Evolutionary conservation across 2,329 filamentous ascomycete genomes (phyloP), one percentile per base, ranked within the genome.

Genomic region (Penicillium capsulatum): DNA sequence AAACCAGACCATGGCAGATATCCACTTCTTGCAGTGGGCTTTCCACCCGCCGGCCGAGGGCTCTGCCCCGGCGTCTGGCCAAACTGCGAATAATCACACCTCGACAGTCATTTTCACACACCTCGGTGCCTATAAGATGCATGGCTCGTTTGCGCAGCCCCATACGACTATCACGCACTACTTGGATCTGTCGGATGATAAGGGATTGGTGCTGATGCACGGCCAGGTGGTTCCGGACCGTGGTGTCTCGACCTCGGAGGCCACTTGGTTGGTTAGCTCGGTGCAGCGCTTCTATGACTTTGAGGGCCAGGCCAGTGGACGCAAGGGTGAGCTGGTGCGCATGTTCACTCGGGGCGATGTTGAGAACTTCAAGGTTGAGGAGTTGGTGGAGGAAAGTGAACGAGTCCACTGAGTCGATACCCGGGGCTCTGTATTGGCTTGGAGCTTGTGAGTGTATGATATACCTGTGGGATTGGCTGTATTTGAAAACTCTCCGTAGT

Each of bases 101-200:
- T 79, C 77, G 43, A 87, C 84, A 0, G 83, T 97, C 4, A 80
- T 98, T 22, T 97, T 98, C 69, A 98, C 92, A 1, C 86, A 92
- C 59, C 75, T 98, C 20, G 91, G 87, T 11, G 88, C 96, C 63
- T 98, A 85, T 71, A 96, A 97, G 73, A 70, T 87, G 42, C 77
- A 91, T 36, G 90, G 90, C 36, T 86, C 95, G 65, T 98, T 81
- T 60, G 88, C 88, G 31, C 80, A 84, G 65, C 90, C 92, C 32
- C 92, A 98, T 61, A 98, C 92, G 0, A 96, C 88, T 2, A 73
- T 97, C 39, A 96, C 91, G 28, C 89, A 97, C 66, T 87, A 98
- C 66, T 70, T 84, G 11, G 92, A 98, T 64, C 69, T 96, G 2
- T 79, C 79, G 0, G 72, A 76, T 42, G 77, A 80, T 7, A 86